A percentile compares a stretch with the other conserved stretches of the same genome.
Evolutionary conservation across 306 rosid species (phyloP).

Genomic region (Echinosophora koreensis): DNA sequence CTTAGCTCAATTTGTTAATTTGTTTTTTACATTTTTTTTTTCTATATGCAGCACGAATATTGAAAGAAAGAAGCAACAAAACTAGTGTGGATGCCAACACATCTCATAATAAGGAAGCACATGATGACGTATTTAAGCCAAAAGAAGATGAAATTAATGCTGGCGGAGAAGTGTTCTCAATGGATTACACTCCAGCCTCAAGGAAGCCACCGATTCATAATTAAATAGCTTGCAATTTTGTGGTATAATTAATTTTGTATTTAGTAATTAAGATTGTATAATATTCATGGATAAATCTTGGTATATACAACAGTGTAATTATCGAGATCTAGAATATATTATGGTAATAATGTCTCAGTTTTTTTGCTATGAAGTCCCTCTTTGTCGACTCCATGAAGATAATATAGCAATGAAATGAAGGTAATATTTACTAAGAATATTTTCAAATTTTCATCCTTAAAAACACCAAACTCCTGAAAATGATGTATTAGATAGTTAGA

Average conservation of each 20-base stretch:
- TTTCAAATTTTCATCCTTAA: neutral
- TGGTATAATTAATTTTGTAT: neutral
- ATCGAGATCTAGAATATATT: slow-evolving; percentile 13
- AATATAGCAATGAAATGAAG: neutral
- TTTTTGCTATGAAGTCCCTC: neutral
- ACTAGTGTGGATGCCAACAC: slow-evolving; percentile 1
- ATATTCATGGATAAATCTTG: neutral
- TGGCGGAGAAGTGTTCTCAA: slow-evolving; percentile 61
- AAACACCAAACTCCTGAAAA: slow-evolving; percentile 1
- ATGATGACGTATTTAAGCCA: slow-evolving; percentile 44
- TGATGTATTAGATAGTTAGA: neutral
- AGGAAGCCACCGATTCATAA: slow-evolving; percentile 96
- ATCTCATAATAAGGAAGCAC: slow-evolving; percentile 41
- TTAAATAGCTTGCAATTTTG: slow-evolving; percentile 46
- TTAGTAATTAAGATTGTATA: neutral
- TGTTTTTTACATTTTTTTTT: slow-evolving; percentile 3
- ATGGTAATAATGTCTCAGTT: neutral
- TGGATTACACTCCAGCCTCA: slow-evolving; percentile 85
- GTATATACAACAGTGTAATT: neutral
- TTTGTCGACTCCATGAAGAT: neutral
- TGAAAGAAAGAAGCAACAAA: slow-evolving; percentile 54
- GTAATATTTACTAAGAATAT: no score
- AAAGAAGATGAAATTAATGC: slow-evolving; percentile 51
- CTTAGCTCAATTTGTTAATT: slow-evolving; percentile 3
- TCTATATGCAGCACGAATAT: slow-evolving; percentile 61